Percentiles rank a stretch among this genome's conserved stretches.
These are phyloP conservation scores for Ceratocystis smalleyi DNA, from an alignment of 2,329 filamentous ascomycete genomes.

Conservation along the genomic window DNA sequence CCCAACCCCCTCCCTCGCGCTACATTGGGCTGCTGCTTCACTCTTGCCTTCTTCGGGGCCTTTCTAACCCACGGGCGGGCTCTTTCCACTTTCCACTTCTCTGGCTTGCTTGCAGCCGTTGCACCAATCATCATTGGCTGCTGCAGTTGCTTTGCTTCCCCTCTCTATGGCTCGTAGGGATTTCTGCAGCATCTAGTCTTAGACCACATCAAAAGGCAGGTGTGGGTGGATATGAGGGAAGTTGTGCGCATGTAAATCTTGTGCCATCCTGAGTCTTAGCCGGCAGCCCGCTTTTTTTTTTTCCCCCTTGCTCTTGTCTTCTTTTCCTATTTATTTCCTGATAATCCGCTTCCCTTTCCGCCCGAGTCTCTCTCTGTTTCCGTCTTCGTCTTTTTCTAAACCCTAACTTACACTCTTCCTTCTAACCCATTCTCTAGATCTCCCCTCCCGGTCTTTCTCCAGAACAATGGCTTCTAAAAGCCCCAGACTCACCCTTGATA, in stretches of 20 bases:
- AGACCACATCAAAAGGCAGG: too few relatives aligned
- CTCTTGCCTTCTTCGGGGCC: not conserved
- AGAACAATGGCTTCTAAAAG: slow-evolving; percentile 25
- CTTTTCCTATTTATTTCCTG: not conserved
- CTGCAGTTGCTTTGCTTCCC: not conserved
- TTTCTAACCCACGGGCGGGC: not conserved
- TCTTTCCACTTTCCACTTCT: not conserved
- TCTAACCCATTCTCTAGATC: slow-evolving; percentile 8
- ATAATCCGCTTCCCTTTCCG: not conserved
- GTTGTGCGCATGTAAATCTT: not conserved
- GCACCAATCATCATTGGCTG: not conserved
- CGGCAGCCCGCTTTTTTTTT: not conserved
- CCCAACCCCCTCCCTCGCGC: too few relatives aligned
- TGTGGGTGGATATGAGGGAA: too few relatives aligned
- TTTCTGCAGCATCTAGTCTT: not conserved
- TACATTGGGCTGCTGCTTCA: not conserved
- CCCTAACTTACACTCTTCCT: not conserved
- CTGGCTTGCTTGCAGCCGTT: not conserved
- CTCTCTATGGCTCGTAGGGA: not conserved
- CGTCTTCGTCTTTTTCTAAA: not conserved
- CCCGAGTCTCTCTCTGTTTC: not conserved
- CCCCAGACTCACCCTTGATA: slow-evolving; percentile 53
- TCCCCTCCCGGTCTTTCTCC: slow-evolving; percentile 4
- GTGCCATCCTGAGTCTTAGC: not conserved
- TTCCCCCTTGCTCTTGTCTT: not conserved